Evolutionary conservation across 2,329 filamentous ascomycete genomes (phyloP).

Genomic region (Ciborinia camelliae): DNA sequence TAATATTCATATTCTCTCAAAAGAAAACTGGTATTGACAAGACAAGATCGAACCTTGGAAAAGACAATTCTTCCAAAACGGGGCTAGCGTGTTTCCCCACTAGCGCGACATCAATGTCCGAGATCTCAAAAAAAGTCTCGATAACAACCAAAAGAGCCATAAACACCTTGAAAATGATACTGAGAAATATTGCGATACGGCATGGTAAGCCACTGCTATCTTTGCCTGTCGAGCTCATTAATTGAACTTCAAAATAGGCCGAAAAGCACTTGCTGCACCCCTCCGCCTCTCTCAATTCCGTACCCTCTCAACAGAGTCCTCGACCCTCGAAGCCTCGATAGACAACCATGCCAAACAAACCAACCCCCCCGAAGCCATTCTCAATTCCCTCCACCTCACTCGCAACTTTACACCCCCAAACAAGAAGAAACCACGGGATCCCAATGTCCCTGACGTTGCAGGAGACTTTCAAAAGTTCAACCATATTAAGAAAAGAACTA

Average conservation of each 20-base stretch:
- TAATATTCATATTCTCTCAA: background rate
- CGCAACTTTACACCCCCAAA: conserved; percentile 22
- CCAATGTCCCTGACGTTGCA: conserved; percentile 18
- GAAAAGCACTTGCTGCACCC: conserved; percentile 49
- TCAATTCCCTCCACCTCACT: conserved; percentile 29
- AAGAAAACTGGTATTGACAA: background rate
- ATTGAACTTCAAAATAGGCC: conserved; percentile 44
- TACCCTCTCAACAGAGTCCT: conserved; percentile 38
- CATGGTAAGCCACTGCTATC: conserved; percentile 45
- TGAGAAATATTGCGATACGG: conserved; percentile 53
- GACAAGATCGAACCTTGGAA: no score
- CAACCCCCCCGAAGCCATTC: conserved; percentile 27
- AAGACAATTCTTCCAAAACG: conserved; percentile 7
- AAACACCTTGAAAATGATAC: conserved; percentile 48
- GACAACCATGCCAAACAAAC: conserved; percentile 21
- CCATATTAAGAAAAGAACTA: conserved; percentile 45
- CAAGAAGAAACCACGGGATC: background rate
- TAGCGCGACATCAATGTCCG: conserved; percentile 24
- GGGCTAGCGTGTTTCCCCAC: conserved; percentile 22
- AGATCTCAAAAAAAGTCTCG: conserved; percentile 34
- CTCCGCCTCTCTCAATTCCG: conserved; percentile 41
- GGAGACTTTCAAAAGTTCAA: conserved; percentile 28
- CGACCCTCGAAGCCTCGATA: conserved; percentile 21
- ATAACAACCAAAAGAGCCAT: conserved; percentile 13
- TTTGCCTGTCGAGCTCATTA: background rate